Conservation (phyloP, 768 basidiomycete species). For the Ramaria sp. region DNA sequence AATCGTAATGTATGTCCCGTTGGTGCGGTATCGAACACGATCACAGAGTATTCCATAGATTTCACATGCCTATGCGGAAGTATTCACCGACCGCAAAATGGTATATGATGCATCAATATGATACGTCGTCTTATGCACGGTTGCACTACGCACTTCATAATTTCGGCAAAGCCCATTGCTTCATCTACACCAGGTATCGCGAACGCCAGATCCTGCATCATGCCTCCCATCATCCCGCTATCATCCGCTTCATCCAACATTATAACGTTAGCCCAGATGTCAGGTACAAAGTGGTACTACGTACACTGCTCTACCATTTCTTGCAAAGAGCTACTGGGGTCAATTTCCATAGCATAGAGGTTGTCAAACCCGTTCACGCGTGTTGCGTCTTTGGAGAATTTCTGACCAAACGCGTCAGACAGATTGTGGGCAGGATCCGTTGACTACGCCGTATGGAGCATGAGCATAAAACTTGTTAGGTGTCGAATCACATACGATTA, state of each 20-base stretch:
- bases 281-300: slow-evolving; percentile 15
- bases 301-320: slow-evolving; percentile 98
- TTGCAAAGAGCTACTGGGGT: slow-evolving; percentile 94
- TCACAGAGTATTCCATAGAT: slow-evolving; percentile 99
- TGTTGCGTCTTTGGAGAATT: slow-evolving; percentile 98
- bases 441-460: slow-evolving; percentile 42
- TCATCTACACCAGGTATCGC: slow-evolving; percentile 99
- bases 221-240: slow-evolving; percentile 93
- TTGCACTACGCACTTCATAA: slow-evolving; percentile 78
- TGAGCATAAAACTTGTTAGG: neutral
- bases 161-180: slow-evolving; percentile 99
- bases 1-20: slow-evolving; percentile 98
- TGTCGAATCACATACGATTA: slow-evolving; percentile 59
- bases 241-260: slow-evolving; percentile 50
- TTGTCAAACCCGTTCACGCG: slow-evolving; percentile 97
- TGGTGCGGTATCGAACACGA: slow-evolving; percentile 98
- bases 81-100: neutral
- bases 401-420: slow-evolving; percentile 96
- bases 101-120: neutral
- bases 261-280: neutral
- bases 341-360: slow-evolving; percentile 98
- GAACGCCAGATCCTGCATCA: slow-evolving; percentile 99
- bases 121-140: neutral
- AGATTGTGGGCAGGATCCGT: slow-evolving; percentile 99
- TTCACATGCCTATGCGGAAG: slow-evolving; percentile 78